Evolutionary conservation across 2,329 filamentous ascomycete species (phyloP), one percentile per base, ranked within the genome.

Genomic region (Botrytis paeoniae): DNA sequence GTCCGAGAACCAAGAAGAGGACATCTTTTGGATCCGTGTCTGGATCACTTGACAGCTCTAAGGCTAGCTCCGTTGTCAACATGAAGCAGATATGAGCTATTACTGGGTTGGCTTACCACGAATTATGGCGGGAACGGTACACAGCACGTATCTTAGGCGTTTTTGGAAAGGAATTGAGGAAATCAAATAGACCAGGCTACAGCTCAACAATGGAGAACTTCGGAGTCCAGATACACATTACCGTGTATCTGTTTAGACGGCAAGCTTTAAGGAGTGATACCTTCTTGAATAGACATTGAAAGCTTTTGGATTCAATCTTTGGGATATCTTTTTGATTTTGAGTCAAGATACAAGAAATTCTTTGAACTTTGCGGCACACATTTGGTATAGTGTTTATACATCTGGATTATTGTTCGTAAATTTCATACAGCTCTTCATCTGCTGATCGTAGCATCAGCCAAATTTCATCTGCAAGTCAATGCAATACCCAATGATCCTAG

Each of bases 41-140:
- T 22, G 74, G 72, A 29, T 78, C 75, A 48, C 78, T 76, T 61
- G 70, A 71, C 25, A 80, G 77, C 60, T 79, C 78, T 54, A 79
- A 78, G 66, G 75, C 74, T n/a, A 75, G 73, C 5, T 69, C 73
- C 35, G 74, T 76, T 39, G 75, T 78, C 74, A 77, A 72, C 68
- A 78, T 80, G 74, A 80, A 80, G 71, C 65, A 75, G 48, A 73
- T 72, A 61, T 79, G 66, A 77, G 16, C 48, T 3, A 41, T 32
- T 18, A 8, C 4, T 41, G 5, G 37, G 60, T 59, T 48, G 54
- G 35, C 39, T 54, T 59, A 73, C 70, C 62, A 77, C 69, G 54
- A 70, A 64, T 62, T 69, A 73, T 70, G 72, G 63, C 32, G 39
- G 64, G 20, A 71, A 61, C 29, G 29, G 41, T 45, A 69, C 69